Evolutionary conservation across 176 grass and related monocot genomes (phyloP).

Genomic region (Cocos nucifera): DNA sequence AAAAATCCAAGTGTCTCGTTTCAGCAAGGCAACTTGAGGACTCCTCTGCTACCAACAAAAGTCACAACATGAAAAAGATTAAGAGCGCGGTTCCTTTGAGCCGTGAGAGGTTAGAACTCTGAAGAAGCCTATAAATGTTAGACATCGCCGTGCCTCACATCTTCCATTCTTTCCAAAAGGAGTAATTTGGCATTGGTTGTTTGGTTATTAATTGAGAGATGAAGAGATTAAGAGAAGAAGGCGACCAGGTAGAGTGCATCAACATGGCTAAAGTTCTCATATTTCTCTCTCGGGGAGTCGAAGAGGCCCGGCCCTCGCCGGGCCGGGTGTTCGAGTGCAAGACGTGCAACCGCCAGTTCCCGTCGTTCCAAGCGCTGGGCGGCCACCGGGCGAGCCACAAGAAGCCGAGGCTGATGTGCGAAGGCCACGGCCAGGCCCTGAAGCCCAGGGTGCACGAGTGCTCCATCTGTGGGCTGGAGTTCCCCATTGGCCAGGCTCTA

Average conservation of each 20-base stretch:
- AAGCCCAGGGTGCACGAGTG: slow-evolving; percentile 83
- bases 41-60: too few species aligned
- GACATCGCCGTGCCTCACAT: too few species aligned
- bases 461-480: slow-evolving; percentile 91
- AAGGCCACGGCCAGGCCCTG: not conserved
- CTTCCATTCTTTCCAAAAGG: too few species aligned
- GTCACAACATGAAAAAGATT: too few species aligned
- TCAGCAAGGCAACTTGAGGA: too few species aligned
- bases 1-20: too few species aligned
- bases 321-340: slow-evolving; percentile 84
- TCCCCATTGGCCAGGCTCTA: slow-evolving; percentile 85
- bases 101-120: too few species aligned
- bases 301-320: slow-evolving; percentile 6
- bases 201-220: slow-evolving; percentile 5
- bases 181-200: too few species aligned
- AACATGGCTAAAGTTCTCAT: slow-evolving; percentile 58
- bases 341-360: slow-evolving; percentile 75
- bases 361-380: slow-evolving; percentile 89
- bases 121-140: too few species aligned
- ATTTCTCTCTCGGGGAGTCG: slow-evolving; percentile 39
- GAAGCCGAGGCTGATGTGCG: slow-evolving; percentile 45
- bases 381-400: slow-evolving; percentile 94
- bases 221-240: slow-evolving; percentile 41
- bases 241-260: slow-evolving; percentile 31
- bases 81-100: too few species aligned